Percentiles rank a stretch among this genome's conserved stretches.
These are phyloP conservation scores for Stemphylium lycopersici DNA, from an alignment of 2,329 filamentous ascomycete genomes.

Conservation along the genomic window DNA sequence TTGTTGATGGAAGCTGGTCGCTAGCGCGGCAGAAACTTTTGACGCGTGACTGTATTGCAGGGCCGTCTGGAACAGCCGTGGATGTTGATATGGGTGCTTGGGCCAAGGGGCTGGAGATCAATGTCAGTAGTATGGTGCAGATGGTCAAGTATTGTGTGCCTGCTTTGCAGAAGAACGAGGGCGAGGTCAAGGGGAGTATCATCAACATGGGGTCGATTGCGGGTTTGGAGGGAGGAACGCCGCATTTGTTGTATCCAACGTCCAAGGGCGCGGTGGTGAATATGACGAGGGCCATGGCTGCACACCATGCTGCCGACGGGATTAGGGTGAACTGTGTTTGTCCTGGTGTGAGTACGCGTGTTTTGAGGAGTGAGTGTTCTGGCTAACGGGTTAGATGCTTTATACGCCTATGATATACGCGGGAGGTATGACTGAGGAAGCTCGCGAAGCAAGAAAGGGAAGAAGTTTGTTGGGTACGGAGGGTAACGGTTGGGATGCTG, in stretches of 20 bases:
- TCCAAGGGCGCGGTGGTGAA: slow-evolving; percentile 62
- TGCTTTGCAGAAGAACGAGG: slow-evolving; percentile 63
- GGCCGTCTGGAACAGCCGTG: slow-evolving; percentile 59
- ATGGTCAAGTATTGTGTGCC: slow-evolving; percentile 74
- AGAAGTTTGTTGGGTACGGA: slow-evolving; percentile 60
- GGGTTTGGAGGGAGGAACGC: slow-evolving; percentile 62
- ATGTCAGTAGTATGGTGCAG: slow-evolving; percentile 79
- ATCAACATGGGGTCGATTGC: slow-evolving; percentile 84
- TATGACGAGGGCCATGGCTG: slow-evolving; percentile 63
- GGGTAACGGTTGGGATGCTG: slow-evolving; percentile 61
- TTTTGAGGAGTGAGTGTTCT: no score
- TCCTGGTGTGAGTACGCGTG: slow-evolving; percentile 44
- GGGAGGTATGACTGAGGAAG: slow-evolving; percentile 58
- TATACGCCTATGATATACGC: slow-evolving; percentile 64
- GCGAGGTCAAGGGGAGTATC: slow-evolving; percentile 66
- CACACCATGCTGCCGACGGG: slow-evolving; percentile 58
- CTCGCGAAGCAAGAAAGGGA: slow-evolving; percentile 56
- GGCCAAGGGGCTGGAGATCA: slow-evolving; percentile 68
- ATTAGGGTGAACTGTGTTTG: slow-evolving; percentile 64
- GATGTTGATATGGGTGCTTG: slow-evolving; percentile 62
- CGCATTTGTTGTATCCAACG: slow-evolving; percentile 60
- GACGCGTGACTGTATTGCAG: slow-evolving; percentile 42
- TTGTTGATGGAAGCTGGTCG: no score
- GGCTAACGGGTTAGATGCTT: slow-evolving; percentile 47
- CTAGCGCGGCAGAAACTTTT: no score